Conservation (phyloP, 1,284 basidiomycete species). For the Pisolithus thermaeus region DNA sequence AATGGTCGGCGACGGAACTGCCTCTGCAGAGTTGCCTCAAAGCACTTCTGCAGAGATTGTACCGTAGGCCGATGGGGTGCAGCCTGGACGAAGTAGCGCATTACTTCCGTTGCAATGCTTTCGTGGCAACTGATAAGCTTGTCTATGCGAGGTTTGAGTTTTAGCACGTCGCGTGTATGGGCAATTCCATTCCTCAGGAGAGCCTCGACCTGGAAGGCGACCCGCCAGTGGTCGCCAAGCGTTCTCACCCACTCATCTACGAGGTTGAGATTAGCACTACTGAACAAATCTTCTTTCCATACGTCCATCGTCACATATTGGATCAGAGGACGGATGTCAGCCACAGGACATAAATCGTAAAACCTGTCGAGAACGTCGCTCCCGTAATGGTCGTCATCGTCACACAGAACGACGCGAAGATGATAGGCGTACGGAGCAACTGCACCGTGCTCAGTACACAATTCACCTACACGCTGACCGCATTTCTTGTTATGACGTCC, state of each 20-base stretch:
- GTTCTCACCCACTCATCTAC: slow-evolving; percentile 39
- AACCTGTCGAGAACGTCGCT: slow-evolving; percentile 43
- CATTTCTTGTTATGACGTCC: slow-evolving; percentile 36
- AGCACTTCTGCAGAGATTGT: slow-evolving; percentile 46
- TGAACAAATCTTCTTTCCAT: slow-evolving; percentile 44
- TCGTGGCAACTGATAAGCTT: slow-evolving; percentile 31
- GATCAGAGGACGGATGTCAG: slow-evolving; percentile 38
- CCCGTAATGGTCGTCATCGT: slow-evolving; percentile 30
- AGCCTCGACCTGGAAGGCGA: slow-evolving; percentile 68
- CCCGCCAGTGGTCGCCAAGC: slow-evolving; percentile 39
- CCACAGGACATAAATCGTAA: slow-evolving; percentile 43
- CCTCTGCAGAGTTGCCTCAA: slow-evolving; percentile 32
- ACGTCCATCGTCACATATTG: slow-evolving; percentile 39
- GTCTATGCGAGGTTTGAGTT: slow-evolving; percentile 39
- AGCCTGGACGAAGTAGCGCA: slow-evolving; percentile 46
- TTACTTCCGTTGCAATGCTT: slow-evolving; percentile 37
- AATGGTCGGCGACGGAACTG: slow-evolving; percentile 21
- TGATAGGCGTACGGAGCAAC: slow-evolving; percentile 64
- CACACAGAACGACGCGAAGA: slow-evolving; percentile 51
- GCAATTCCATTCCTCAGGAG: slow-evolving; percentile 55
- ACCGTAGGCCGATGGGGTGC: slow-evolving; percentile 35
- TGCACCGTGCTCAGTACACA: slow-evolving; percentile 47
- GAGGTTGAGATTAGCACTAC: slow-evolving; percentile 37
- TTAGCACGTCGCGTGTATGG: slow-evolving; percentile 48
- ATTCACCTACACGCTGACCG: slow-evolving; percentile 47